A percentile compares a stretch with the other conserved stretches of the same genome.
Evolutionary conservation across 768 basidiomycete species (phyloP).

Genomic region (Psilocybe tampanensis): DNA sequence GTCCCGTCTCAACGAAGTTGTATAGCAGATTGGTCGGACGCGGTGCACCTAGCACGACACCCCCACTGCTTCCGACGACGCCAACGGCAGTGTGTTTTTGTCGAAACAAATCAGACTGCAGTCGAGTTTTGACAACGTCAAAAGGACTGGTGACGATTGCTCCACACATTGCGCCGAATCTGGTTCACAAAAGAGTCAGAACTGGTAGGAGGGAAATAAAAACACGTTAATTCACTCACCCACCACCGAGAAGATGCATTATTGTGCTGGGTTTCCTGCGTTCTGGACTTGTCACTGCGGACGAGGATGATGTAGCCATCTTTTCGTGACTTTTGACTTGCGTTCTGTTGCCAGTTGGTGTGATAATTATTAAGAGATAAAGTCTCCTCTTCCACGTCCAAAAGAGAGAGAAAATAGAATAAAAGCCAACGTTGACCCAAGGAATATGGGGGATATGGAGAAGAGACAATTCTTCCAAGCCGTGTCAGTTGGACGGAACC

Average conservation of each 20-base stretch:
- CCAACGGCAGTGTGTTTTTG: slow-evolving; percentile 40
- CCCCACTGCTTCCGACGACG: slow-evolving; percentile 31
- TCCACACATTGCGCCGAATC: slow-evolving; percentile 96
- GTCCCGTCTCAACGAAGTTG: slow-evolving; percentile 93
- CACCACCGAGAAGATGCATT: slow-evolving; percentile 86
- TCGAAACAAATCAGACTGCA: slow-evolving; percentile 86
- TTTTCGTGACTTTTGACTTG: not conserved
- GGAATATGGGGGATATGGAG: not conserved
- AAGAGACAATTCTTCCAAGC: not conserved
- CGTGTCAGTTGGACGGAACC: not conserved
- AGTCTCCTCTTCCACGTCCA: not conserved
- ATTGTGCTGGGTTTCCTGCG: slow-evolving; percentile 63
- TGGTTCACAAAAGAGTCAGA: slow-evolving; percentile 29
- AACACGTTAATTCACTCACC: slow-evolving; percentile 52
- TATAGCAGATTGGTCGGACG: slow-evolving; percentile 66
- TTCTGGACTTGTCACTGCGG: slow-evolving; percentile 7
- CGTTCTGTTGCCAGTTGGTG: not conserved
- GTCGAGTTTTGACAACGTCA: slow-evolving; percentile 96
- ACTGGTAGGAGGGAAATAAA: slow-evolving; percentile 1
- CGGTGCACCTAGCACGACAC: slow-evolving; percentile 39
- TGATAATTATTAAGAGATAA: not conserved
- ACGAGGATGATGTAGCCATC: slow-evolving; percentile 1
- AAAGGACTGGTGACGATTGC: slow-evolving; percentile 97
- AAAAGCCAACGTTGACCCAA: not conserved
- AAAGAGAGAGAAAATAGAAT: not conserved